These are phyloP conservation scores for Glarea lozoyensis DNA, from an alignment of 495 filamentous ascomycete genomes.

Conservation along the genomic window DNA sequence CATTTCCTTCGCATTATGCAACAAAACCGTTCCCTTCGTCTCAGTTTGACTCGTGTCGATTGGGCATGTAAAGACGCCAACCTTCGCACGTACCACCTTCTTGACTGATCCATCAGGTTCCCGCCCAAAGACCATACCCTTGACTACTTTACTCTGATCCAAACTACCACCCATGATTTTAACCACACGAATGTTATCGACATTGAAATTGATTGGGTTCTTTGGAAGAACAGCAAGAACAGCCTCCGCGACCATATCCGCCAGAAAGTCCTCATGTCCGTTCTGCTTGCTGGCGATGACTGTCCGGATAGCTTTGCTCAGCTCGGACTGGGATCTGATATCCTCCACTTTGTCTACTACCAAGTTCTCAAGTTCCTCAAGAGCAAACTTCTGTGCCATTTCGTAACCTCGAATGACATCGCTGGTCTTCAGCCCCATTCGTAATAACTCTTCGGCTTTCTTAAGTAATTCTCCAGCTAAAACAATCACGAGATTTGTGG, in stretches of 20 bases:
- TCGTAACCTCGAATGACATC: constrained; percentile 96
- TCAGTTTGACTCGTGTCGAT: constrained; percentile 96
- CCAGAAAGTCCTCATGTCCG: constrained; percentile 81
- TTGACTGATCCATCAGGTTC: constrained; percentile 87
- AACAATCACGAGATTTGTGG: constrained; percentile 94
- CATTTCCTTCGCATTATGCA: constrained; percentile 98
- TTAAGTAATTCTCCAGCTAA: constrained; percentile 92
- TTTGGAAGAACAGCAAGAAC: constrained; percentile 92
- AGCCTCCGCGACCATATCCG: constrained; percentile 81
- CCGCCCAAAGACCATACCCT: constrained; percentile 95
- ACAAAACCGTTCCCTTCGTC: constrained; percentile 98
- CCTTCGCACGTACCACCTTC: constrained; percentile 86
- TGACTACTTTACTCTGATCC: constrained; percentile 87
- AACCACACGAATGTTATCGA: constrained; percentile 97
- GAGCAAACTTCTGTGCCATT: constrained; percentile 79
- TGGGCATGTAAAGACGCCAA: constrained; percentile 92
- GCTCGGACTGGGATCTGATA: constrained; percentile 64
- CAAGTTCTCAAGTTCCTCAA: constrained; percentile 79
- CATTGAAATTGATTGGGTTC: constrained; percentile 97
- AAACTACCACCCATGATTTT: constrained; percentile 99
- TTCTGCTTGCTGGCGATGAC: constrained; percentile 96
- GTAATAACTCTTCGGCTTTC: constrained; percentile 92
- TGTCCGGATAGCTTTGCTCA: constrained; percentile 92
- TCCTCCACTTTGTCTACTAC: constrained; percentile 86
- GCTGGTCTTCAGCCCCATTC: constrained; percentile 93